Evolutionary conservation across 257 asterid genomes (phyloP), one percentile per base, ranked within the genome.

Genomic region (Handroanthus guayacan): DNA sequence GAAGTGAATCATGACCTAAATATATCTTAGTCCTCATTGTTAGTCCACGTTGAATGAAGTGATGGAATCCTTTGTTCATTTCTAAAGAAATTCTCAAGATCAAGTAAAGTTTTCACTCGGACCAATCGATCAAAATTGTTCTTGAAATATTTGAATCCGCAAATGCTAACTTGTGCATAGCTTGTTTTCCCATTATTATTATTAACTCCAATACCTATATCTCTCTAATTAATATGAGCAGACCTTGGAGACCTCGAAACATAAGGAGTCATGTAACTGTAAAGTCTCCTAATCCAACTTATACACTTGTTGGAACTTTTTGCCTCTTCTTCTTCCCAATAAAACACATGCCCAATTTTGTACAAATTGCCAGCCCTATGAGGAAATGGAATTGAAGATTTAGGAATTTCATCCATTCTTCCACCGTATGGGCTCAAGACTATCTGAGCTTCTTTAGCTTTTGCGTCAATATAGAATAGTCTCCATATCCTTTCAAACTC

Each of bases 1-100:
- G 31, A 25, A 25, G 31, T 14, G 13, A 48, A 9, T 5, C 12
- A 48, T 48, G 9, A 48, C 55, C 9, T 3, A 11, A 48, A 48
- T 48, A 48, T 48, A 48, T 48, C 55, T 9, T 48, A 48, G 12
- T 48, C 12, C 54, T 17, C 17, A 12, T 12, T 13, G 5, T 51
- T 12, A 4, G 17, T 51, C 57, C 57, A 51, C 57, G 48, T 48
- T 16, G 37, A 48, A 39, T 55, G 56, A 10, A 81, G 6, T 0
- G 86, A 44, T 8, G 88, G 86, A 75, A 84, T 81, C 66, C 86
- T 84, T 58, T 82, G 88, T 54, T 84, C 86, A 10, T 84, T 76
- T 71, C 74, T 69, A 72, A 84, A 83, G 66, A 80, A 83, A 62
- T 83, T 73, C 4, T 14, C 36, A 0, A 82, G 82, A 73, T 83